Evolutionary conservation across 805 yeast genomes (phyloP).

Genomic region (Ogataea thermomethanolica): DNA sequence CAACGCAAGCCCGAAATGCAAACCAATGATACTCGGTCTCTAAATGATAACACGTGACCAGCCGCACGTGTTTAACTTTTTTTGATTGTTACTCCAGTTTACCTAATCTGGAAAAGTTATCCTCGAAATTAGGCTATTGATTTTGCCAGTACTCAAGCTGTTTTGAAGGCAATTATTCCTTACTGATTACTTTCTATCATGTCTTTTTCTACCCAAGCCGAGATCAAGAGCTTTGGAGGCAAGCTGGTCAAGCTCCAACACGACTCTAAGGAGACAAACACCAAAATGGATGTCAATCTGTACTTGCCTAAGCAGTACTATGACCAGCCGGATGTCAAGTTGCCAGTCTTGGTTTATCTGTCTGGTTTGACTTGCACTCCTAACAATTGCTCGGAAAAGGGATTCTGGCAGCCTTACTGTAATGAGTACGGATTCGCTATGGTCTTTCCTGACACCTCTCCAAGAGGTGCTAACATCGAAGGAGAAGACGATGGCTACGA

Average conservation of each 20-base stretch:
- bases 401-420: constrained; percentile 79
- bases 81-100: background rate
- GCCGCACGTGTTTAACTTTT: background rate
- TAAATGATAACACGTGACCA: background rate
- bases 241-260: constrained; percentile 72
- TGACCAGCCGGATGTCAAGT: constrained; percentile 32
- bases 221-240: constrained; percentile 70
- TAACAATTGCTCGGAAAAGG: constrained; percentile 90
- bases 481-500: constrained; percentile 77
- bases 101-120: constrained; percentile 1
- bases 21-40: no score
- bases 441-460: constrained; percentile 95
- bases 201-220: constrained; percentile 51
- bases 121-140: constrained; percentile 2
- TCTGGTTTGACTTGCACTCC: constrained; percentile 95
- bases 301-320: constrained; percentile 64
- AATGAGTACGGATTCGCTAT: constrained; percentile 79
- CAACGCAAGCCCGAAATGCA: background rate
- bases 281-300: constrained; percentile 80
- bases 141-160: background rate
- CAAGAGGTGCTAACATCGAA: constrained; percentile 72
- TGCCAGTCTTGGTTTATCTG: constrained; percentile 76
- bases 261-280: constrained; percentile 57
- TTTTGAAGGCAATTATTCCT: background rate
- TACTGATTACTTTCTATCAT: constrained; percentile 22